Conservation (phyloP, 192 early-diverging fungal species). For the Spizellomyces sp. region DNA sequence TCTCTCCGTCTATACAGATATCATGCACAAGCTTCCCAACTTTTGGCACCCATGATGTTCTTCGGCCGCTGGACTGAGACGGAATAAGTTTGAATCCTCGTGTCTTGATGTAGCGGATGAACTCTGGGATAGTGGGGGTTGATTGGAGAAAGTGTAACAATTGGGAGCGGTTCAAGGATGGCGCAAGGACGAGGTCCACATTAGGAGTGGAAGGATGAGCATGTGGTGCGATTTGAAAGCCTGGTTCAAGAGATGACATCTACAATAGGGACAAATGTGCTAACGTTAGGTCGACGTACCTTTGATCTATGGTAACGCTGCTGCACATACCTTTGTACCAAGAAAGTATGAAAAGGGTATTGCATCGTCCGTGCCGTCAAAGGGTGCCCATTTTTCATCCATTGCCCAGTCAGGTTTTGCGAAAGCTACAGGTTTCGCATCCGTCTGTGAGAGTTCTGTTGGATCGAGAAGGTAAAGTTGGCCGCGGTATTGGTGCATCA, state of each 20-base stretch:
- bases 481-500: constrained; percentile 10
- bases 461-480: constrained; percentile 11
- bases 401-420: not conserved
- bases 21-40: not conserved
- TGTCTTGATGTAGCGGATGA: not conserved
- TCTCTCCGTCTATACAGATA: constrained; percentile 32
- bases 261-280: not conserved
- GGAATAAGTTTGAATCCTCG: constrained; percentile 19
- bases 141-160: constrained; percentile 7
- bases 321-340: constrained; percentile 6
- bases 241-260: constrained; percentile 23
- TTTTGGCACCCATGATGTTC: not conserved
- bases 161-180: constrained; percentile 6
- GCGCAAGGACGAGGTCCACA: constrained; percentile 4
- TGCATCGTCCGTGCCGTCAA: not conserved
- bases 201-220: constrained; percentile 9
- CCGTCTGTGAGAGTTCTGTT: constrained; percentile 6
- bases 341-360: not conserved
- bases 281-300: no score
- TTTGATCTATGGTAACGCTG: no score
- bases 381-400: not conserved
- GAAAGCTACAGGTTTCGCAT: not conserved
- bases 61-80: not conserved
- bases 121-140: not conserved
- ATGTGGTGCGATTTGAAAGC: constrained; percentile 19